Base-by-base conservation (phyloP, 1,284 basidiomycete genomes). In the Trametes versicolor region DNA sequence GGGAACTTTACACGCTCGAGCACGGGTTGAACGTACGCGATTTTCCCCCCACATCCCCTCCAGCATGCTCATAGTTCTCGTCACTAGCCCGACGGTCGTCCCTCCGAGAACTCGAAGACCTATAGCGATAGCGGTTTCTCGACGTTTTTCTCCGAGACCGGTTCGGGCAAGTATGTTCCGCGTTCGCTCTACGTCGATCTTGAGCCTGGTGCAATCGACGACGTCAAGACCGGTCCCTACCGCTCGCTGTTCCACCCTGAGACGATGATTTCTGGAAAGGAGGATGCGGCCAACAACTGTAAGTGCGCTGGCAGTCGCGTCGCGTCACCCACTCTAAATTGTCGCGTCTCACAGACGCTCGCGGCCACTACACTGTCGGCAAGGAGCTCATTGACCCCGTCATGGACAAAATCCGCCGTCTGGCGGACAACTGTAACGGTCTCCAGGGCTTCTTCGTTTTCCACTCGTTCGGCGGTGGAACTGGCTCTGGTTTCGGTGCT, bases 361-460 rank as follows among this genome's bases (percentile, higher is more conserved):
- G 96, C 81, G 97, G 96, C 72, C 96, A 98, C 82, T 99, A 99
- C 85, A 99, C 97, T 65, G 89, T 99, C 75, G 97, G 97, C 72
- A 99, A 98, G 82, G 97, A 98, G 81, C 89, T 93, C 73, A 94
- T 96, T 60, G 92, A 94, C 75, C 87, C 91, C 60, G 96, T 97
- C 64, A 95, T 99, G 88, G 98, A 99, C 83, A 96, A 93, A 79
- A 85, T 99, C 71, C 94, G 98, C 77, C 92, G 95, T 74, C 90
- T 99, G 70, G 95, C 97, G 64, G 98, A 99, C 82, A 98, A 97
- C 83, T 98, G 97, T 85, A 91, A 92, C 51, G 98, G 98, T 78
- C 91, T 99, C 51, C 98, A 99, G 82, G 97, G 98, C 73, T 99
- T 99, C 89, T 99, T 99, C 79, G 96, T 99, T 77, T 99, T 99